These are phyloP conservation scores for Emmonsiellopsis sp. DNA, from an alignment of 2,329 filamentous ascomycete genomes.

Conservation along the genomic window DNA sequence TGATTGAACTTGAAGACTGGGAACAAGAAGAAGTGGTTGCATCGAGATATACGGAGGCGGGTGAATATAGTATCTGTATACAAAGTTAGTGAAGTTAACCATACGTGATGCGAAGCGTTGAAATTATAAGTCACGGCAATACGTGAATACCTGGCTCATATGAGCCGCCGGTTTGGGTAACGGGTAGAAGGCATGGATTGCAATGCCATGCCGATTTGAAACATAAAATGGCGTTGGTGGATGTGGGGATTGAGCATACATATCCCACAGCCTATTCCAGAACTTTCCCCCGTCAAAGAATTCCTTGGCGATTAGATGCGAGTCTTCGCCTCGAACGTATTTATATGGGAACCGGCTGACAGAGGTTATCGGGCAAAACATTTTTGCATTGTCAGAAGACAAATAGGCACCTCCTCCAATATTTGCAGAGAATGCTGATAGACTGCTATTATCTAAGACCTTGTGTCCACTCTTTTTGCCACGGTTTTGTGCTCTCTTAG, in stretches of 20 bases:
- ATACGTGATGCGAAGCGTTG: not conserved
- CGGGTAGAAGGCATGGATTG: not conserved
- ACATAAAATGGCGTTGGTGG: not conserved
- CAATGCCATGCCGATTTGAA: not conserved
- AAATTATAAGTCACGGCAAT: not conserved
- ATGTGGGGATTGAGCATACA: slow-evolving; percentile 47
- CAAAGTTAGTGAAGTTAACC: slow-evolving; percentile 8
- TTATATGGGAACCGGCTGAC: slow-evolving; percentile 35
- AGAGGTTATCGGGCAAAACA: slow-evolving; percentile 29
- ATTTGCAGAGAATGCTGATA: slow-evolving; percentile 3
- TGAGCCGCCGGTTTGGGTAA: too few relatives aligned
- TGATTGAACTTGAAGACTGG: slow-evolving; percentile 53
- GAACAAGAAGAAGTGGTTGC: slow-evolving; percentile 57
- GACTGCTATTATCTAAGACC: not conserved
- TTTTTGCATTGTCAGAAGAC: not conserved
- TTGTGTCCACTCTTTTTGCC: not conserved
- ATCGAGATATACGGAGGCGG: slow-evolving; percentile 37
- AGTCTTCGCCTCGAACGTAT: slow-evolving; percentile 23
- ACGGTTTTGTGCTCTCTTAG: not conserved
- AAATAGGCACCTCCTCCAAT: slow-evolving; percentile 16
- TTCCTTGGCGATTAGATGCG: slow-evolving; percentile 23
- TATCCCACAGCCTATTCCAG: slow-evolving; percentile 58
- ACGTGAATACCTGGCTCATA: not conserved
- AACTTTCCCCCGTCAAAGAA: slow-evolving; percentile 36
- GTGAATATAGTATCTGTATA: slow-evolving; percentile 56